Conservation (phyloP, 164 flowering plant genomes). For the Sextonia rubra region DNA sequence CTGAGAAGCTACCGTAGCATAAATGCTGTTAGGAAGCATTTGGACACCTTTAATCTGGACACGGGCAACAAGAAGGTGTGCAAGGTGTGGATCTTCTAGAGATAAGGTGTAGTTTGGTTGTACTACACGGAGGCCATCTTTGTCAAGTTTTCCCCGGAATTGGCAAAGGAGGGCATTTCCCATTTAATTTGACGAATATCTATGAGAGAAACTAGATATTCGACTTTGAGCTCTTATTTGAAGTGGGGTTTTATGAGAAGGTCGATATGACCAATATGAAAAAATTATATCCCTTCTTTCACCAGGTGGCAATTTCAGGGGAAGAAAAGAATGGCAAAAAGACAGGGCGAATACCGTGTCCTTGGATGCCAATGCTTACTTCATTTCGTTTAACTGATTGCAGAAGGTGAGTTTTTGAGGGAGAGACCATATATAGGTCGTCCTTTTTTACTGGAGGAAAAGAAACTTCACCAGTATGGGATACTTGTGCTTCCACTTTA, state of each 20-base stretch:
- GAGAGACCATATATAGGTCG: too few species aligned
- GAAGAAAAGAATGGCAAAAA: background rate
- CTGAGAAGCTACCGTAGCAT: background rate
- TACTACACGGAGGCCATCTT: background rate
- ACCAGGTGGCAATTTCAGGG: background rate
- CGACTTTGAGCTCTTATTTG: background rate
- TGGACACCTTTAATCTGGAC: background rate
- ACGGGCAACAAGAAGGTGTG: background rate
- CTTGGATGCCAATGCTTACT: background rate
- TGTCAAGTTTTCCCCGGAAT: background rate
- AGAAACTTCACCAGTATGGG: too few species aligned
- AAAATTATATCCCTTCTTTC: background rate
- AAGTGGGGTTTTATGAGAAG: background rate
- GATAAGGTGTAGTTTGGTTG: background rate
- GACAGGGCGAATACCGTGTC: background rate
- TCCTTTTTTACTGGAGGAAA: too few species aligned
- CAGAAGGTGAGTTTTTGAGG: too few species aligned
- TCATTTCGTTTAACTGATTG: too few species aligned
- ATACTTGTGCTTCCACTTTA: too few species aligned
- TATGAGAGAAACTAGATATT: background rate
- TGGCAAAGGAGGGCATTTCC: background rate
- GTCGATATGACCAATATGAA: background rate
- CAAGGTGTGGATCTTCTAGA: background rate
- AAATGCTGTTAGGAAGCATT: background rate
- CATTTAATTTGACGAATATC: background rate